These are phyloP conservation scores for Aspergillus hortae DNA, from an alignment of 2,329 filamentous ascomycete genomes.

Conservation along the genomic window DNA sequence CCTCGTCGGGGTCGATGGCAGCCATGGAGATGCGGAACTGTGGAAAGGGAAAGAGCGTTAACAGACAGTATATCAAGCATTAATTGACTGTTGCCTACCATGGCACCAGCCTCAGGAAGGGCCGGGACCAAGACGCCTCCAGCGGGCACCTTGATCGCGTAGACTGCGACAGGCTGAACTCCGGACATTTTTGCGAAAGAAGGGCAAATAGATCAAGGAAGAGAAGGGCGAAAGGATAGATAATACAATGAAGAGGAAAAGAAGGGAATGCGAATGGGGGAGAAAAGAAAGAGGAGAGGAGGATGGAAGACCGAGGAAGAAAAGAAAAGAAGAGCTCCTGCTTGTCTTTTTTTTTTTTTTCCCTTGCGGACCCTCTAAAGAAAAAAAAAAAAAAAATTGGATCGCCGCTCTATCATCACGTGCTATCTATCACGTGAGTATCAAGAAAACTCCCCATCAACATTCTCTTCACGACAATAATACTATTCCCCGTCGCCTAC, in stretches of 20 bases:
- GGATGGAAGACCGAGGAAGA: constrained; percentile 18
- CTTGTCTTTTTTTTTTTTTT: background rate
- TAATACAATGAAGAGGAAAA: constrained; percentile 2
- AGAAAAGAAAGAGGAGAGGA: constrained; percentile 17
- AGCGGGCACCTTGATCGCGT: constrained; percentile 85
- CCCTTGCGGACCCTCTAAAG: constrained; percentile 2
- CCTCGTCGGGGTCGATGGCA: constrained; percentile 84
- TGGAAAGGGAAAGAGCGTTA: background rate
- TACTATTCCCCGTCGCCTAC: background rate
- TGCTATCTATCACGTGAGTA: background rate
- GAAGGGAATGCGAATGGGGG: constrained; percentile 9
- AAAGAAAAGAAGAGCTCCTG: constrained; percentile 9
- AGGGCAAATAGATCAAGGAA: constrained; percentile 3
- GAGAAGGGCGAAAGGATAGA: background rate
- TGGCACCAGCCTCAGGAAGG: constrained; percentile 61
- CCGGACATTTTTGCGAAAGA: constrained; percentile 41
- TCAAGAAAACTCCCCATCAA: background rate
- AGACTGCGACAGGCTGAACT: constrained; percentile 69
- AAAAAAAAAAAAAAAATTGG: constrained; percentile 8
- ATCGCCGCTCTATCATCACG: constrained; percentile 1
- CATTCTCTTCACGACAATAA: background rate
- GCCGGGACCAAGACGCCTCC: constrained; percentile 80
- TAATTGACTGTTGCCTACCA: background rate
- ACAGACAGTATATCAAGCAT: constrained; percentile 3
- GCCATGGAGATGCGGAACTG: constrained; percentile 99